These are phyloP conservation scores for Glebionis coronaria DNA, from an alignment of 129 eudicot genomes.

Conservation along the genomic window DNA sequence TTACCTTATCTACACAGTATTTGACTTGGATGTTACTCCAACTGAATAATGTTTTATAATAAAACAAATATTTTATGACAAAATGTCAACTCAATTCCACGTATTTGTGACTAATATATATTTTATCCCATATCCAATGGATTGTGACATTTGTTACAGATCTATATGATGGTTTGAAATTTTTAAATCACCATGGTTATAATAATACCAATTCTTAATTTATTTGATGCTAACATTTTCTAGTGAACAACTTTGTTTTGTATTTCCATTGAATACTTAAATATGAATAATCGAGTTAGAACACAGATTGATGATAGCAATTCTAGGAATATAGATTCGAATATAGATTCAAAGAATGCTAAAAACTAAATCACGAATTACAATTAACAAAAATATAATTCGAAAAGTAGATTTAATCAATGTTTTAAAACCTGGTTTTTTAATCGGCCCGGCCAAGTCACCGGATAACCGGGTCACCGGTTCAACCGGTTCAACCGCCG, in stretches of 20 bases:
- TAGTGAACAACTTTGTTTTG: conserved; percentile 9
- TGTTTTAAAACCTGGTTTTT: no score
- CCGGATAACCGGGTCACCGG: no score
- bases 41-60: not conserved
- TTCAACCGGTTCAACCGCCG: no score
- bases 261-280: conserved; percentile 2
- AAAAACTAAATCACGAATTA: no score
- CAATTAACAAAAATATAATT: no score
- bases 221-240: conserved; percentile 9
- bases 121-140: conserved; percentile 3
- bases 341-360: no score
- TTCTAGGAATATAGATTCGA: no score
- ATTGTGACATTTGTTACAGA: conserved; percentile 5
- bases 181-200: not conserved
- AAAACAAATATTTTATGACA: not conserved
- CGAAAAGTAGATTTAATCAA: no score
- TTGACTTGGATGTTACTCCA: not conserved
- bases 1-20: not conserved
- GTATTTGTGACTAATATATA: conserved; percentile 1
- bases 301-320: no score
- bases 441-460: no score
- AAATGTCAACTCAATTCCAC: conserved; percentile 8
- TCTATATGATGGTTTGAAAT: not conserved
- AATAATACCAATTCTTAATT: not conserved
- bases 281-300: no score